These are phyloP conservation scores for Chlamydomonas sp. DNA, from an alignment of 139 green algal genomes.

Conservation along the genomic window DNA sequence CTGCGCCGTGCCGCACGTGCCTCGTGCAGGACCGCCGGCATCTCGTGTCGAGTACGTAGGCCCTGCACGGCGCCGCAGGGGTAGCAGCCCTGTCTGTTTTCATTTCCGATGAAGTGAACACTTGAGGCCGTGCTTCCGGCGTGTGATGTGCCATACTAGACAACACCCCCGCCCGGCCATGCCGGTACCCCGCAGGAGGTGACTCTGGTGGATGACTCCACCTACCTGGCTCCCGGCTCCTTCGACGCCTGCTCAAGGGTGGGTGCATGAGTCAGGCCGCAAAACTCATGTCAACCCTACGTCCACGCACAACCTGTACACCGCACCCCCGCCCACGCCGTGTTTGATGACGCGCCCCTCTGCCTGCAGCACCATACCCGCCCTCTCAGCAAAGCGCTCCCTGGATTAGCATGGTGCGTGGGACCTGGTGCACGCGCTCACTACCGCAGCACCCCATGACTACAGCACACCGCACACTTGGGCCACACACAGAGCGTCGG, in stretches of 20 bases:
- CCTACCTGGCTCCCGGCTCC: constrained; percentile 52
- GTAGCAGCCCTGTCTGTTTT: not conserved
- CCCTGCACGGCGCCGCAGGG: constrained; percentile 12
- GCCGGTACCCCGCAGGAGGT: constrained; percentile 33
- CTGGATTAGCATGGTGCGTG: not conserved
- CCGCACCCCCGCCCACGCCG: not conserved
- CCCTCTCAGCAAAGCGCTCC: constrained; percentile 19
- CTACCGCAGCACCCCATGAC: not conserved
- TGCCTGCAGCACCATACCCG: not conserved
- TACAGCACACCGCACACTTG: not conserved
- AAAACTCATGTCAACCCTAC: not conserved
- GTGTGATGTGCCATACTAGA: constrained; percentile 42
- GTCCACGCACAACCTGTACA: not conserved
- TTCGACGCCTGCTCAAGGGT: constrained; percentile 40
- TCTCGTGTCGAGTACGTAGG: not conserved
- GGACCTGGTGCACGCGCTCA: too few species aligned
- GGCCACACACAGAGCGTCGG: constrained; percentile 1
- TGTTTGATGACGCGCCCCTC: not conserved
- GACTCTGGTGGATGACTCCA: constrained; percentile 54
- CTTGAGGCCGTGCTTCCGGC: not conserved
- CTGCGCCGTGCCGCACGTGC: not conserved
- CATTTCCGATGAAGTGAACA: not conserved
- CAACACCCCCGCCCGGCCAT: constrained; percentile 40
- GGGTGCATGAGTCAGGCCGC: not conserved
- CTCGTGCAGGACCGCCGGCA: not conserved